These are phyloP conservation scores for Zanthoxylum bungeanum DNA, from an alignment of 345 rosid genomes.

Conservation along the genomic window DNA sequence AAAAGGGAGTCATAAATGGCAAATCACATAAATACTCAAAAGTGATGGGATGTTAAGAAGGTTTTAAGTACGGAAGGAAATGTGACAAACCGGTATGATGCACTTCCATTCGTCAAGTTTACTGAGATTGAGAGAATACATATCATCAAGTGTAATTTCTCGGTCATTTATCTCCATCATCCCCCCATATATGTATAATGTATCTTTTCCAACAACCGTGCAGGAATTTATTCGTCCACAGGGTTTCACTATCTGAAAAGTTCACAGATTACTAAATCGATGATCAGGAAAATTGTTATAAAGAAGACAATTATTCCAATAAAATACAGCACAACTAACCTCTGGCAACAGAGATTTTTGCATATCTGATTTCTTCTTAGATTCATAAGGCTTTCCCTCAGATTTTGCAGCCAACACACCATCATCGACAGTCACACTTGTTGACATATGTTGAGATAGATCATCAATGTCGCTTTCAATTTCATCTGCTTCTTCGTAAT, in stretches of 20 bases:
- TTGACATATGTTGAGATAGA: slow-evolving; percentile 47
- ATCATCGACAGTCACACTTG: slow-evolving; percentile 36
- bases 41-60: neutral
- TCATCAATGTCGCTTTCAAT: slow-evolving; percentile 42
- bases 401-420: slow-evolving; percentile 30
- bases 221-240: slow-evolving; percentile 96
- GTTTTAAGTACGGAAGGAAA: slow-evolving; percentile 16
- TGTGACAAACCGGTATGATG: slow-evolving; percentile 78
- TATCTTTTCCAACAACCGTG: slow-evolving; percentile 89
- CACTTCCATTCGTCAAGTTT: slow-evolving; percentile 99
- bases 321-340: slow-evolving; percentile 43
- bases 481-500: slow-evolving; percentile 38
- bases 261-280: slow-evolving; percentile 18
- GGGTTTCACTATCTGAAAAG: slow-evolving; percentile 79
- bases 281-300: neutral
- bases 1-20: neutral
- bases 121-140: slow-evolving; percentile 91
- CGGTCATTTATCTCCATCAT: slow-evolving; percentile 95
- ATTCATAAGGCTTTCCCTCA: slow-evolving; percentile 36
- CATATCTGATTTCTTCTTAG: slow-evolving; percentile 36
- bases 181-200: slow-evolving; percentile 86
- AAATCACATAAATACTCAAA: neutral
- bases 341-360: slow-evolving; percentile 60
- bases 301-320: slow-evolving; percentile 7
- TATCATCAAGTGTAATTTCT: slow-evolving; percentile 90